Evolutionary conservation across 495 filamentous ascomycete genomes (phyloP).

Genomic region (Aspergillus steynii): DNA sequence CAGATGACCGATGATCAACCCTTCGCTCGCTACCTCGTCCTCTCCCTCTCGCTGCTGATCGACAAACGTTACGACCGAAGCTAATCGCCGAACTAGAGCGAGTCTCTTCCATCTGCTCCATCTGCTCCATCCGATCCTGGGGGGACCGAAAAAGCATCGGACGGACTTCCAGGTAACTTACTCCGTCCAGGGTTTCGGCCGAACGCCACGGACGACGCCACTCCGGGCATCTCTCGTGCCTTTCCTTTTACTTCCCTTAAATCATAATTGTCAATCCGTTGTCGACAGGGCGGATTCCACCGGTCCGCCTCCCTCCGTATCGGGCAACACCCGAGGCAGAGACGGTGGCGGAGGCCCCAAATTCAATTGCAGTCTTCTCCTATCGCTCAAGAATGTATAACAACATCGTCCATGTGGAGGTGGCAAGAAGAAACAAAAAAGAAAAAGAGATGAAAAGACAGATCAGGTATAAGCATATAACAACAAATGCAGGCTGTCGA

Average conservation of each 20-base stretch:
- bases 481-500: conserved; percentile 9
- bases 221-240: background rate
- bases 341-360: background rate
- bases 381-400: background rate
- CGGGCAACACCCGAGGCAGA: background rate
- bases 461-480: conserved; percentile 1
- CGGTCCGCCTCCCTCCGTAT: background rate
- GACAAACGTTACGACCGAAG: too few relatives aligned
- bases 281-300: too few relatives aligned
- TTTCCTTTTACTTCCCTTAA: too few relatives aligned
- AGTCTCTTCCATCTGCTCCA: background rate
- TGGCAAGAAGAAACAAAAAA: conserved; percentile 3
- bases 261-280: too few relatives aligned
- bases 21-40: background rate
- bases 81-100: too few relatives aligned
- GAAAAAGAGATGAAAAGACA: background rate
- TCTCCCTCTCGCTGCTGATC: background rate
- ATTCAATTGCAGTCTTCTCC: background rate
- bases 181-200: background rate
- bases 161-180: too few relatives aligned
- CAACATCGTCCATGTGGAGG: background rate
- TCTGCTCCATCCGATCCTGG: background rate
- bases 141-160: too few relatives aligned
- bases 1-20: background rate
- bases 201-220: conserved; percentile 8